phyloP scores from a whole-genome alignment of 2,329 filamentous ascomycete genomes.

The Claviceps capensis region DNA sequence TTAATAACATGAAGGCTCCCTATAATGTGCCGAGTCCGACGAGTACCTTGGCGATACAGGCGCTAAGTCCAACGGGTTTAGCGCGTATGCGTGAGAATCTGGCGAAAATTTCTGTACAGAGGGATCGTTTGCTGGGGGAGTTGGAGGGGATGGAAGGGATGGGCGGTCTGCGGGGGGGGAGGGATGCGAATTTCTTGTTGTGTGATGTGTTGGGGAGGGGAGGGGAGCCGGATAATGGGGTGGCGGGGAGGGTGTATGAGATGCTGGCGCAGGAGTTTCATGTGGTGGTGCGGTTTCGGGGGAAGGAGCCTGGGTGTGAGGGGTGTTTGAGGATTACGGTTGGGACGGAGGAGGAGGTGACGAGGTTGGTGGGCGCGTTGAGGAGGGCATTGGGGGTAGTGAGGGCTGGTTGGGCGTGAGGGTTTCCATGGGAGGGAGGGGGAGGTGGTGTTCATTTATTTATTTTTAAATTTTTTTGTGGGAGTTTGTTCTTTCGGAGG shows the following conservation, averaged over 20 bases:
- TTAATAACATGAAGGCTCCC: conserved; percentile 90
- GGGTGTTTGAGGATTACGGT: conserved; percentile 88
- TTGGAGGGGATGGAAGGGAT: conserved; percentile 65
- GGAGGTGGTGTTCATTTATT: not conserved
- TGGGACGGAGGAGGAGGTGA: conserved; percentile 77
- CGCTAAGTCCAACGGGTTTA: conserved; percentile 54
- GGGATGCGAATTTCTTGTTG: conserved; percentile 76
- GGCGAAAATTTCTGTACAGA: conserved; percentile 58
- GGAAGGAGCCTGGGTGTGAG: conserved; percentile 78
- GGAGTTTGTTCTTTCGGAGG: too few species aligned
- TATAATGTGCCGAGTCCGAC: conserved; percentile 92
- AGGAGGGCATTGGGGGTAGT: conserved; percentile 34
- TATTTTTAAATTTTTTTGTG: not conserved
- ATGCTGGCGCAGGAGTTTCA: conserved; percentile 70
- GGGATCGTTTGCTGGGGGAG: conserved; percentile 60
- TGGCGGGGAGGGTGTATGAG: conserved; percentile 72
- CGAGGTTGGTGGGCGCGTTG: conserved; percentile 60
- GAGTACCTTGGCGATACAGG: conserved; percentile 62
- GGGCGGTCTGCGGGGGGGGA: conserved; percentile 68
- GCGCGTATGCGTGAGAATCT: conserved; percentile 58
- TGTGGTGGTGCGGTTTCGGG: conserved; percentile 86
- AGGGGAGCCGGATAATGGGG: conserved; percentile 64
- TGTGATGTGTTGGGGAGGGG: conserved; percentile 69
- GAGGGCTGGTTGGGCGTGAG: conserved; percentile 7
- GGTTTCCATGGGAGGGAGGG: too few species aligned